Evolutionary conservation across 2,329 filamentous ascomycete genomes (phyloP), one percentile per base, ranked within the genome.

Genomic region (Microdochium bolleyi): DNA sequence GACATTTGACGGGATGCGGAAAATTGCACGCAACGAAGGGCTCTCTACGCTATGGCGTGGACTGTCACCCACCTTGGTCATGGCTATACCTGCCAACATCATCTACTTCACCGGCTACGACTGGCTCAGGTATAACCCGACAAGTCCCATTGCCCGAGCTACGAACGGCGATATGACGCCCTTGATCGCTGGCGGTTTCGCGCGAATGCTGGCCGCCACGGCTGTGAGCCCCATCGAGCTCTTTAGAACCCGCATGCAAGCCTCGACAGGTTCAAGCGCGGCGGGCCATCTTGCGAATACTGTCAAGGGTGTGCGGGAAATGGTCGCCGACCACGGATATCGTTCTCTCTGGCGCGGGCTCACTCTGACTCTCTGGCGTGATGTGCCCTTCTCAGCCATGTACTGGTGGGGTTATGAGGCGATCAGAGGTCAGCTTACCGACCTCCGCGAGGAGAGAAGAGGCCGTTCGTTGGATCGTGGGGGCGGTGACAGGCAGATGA

Each of bases 71-170:
- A 99, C 94, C 0, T 74, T 99, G 22, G 80, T 91, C 58, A 99
- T 99, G 94, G 85, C 91, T 0, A 81, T 99, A 5, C 94, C 94
- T 0, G 90, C 85, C 24, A 99, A 99, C 67, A 94, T 99, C 60
- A 97, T 99, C 59, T 99, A 99, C 71, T 96, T 97, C 64, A 95
- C 94, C 13, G 94, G 94, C 38, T 99, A 99, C 70, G 94, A 99
- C 65, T 96, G 91, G 87, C 69, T 99, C 54, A 85, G 94, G 34
- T 88, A 80, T 58, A 87, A 89, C 61, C 73, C 76, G 1, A 73
- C 72, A 44, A 95, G 89, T 60, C 92, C 91, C 0, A 80, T 97
- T 56, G 79, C 78, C 34, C 76, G 74, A 44, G 60, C 78, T 21
- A 66, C 85, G 10, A 79, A 80, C 14, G 88, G 92, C 58, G 78